A percentile compares a stretch with the other conserved stretches of the same genome.
phyloP scores from a whole-genome alignment of 805 yeast species.

The Hagleromyces aurorensis region DNA sequence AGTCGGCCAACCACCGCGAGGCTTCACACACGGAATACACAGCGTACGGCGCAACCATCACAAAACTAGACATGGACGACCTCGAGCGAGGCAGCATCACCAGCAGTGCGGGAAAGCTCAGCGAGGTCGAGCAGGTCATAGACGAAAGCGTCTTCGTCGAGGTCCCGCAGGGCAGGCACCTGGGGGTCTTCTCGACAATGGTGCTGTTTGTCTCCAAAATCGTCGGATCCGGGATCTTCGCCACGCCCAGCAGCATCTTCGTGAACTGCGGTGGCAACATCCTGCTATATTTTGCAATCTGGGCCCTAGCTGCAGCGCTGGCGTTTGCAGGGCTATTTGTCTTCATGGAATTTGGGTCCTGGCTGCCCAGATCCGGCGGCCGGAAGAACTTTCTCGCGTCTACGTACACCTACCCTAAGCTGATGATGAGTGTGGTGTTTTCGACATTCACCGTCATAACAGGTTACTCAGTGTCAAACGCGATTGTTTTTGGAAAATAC shows the following conservation, averaged over 20 bases:
- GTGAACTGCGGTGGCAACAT: constrained; percentile 64
- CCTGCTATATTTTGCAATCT: constrained; percentile 48
- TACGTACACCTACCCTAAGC: constrained; percentile 52
- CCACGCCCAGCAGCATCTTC: constrained; percentile 60
- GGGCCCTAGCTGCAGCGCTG: constrained; percentile 54
- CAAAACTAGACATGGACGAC: too few species aligned
- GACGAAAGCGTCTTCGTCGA: constrained; percentile 16
- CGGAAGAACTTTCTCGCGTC: constrained; percentile 64
- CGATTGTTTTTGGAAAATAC: constrained; percentile 58
- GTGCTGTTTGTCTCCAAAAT: constrained; percentile 60
- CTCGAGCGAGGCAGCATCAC: too few species aligned
- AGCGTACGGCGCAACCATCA: too few species aligned
- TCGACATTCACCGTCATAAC: constrained; percentile 43
- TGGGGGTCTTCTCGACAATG: constrained; percentile 61
- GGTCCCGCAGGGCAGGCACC: constrained; percentile 65
- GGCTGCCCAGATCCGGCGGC: constrained; percentile 70
- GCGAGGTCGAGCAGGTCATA: too few species aligned
- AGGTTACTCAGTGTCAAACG: constrained; percentile 48
- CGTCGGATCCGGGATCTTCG: constrained; percentile 72
- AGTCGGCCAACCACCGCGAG: too few species aligned
- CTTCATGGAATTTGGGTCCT: constrained; percentile 61
- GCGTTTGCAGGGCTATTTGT: constrained; percentile 62
- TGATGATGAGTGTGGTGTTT: constrained; percentile 45
- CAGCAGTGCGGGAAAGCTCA: too few species aligned
- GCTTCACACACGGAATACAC: too few species aligned